These are phyloP conservation scores for Talaromyces sp. DNA, from an alignment of 2,329 filamentous ascomycete genomes.

Conservation along the genomic window DNA sequence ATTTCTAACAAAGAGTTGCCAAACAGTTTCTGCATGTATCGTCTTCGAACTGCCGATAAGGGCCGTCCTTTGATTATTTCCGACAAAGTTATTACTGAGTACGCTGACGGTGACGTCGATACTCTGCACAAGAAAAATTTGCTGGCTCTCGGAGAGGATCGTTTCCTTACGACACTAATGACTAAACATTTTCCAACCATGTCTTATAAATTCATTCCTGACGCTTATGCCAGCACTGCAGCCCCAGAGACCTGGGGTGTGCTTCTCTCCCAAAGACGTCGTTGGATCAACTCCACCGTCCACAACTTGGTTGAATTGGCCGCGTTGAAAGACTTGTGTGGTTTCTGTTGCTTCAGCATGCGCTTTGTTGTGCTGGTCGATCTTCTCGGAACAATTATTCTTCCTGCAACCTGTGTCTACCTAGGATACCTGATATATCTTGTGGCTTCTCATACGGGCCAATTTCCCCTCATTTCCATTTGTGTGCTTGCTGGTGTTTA, in stretches of 20 bases:
- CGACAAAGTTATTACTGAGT: slow-evolving; percentile 80
- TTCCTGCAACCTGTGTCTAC: slow-evolving; percentile 84
- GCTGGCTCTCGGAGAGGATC: slow-evolving; percentile 89
- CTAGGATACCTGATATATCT: slow-evolving; percentile 81
- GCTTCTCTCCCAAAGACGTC: slow-evolving; percentile 91
- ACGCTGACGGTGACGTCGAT: slow-evolving; percentile 82
- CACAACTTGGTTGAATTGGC: slow-evolving; percentile 93
- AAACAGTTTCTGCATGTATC: slow-evolving; percentile 97
- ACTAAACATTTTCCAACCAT: slow-evolving; percentile 94
- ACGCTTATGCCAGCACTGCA: slow-evolving; percentile 88
- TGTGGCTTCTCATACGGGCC: slow-evolving; percentile 63
- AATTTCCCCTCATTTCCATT: slow-evolving; percentile 81
- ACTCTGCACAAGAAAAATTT: slow-evolving; percentile 95
- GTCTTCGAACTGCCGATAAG: slow-evolving; percentile 85
- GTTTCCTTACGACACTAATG: slow-evolving; percentile 95
- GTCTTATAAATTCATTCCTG: slow-evolving; percentile 92
- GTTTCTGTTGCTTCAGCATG: slow-evolving; percentile 99
- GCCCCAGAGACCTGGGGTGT: slow-evolving; percentile 93
- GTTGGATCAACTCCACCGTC: slow-evolving; percentile 99
- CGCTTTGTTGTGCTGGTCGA: slow-evolving; percentile 94
- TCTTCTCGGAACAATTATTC: slow-evolving; percentile 84
- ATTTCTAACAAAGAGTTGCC: slow-evolving; percentile 31
- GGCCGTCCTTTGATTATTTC: slow-evolving; percentile 92
- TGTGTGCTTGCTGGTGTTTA: slow-evolving; percentile 88
- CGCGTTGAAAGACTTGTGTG: slow-evolving; percentile 87